Conservation (phyloP, 2,329 filamentous ascomycete genomes). For the Phoma herbarum region DNA sequence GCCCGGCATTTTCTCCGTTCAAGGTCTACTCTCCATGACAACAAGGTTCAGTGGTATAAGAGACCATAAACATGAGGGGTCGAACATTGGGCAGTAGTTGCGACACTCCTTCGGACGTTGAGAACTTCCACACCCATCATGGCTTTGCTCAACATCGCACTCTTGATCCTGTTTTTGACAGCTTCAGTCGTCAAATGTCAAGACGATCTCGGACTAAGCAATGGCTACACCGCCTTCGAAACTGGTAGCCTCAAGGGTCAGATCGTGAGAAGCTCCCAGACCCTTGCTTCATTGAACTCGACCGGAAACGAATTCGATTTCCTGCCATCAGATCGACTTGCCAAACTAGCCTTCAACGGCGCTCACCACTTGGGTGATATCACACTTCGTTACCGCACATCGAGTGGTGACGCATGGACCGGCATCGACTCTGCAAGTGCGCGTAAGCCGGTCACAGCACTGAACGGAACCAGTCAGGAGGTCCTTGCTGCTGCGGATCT, state of each 20-base stretch:
- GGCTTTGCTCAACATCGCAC: constrained; percentile 5
- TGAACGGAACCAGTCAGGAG: constrained; percentile 26
- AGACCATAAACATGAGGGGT: neutral
- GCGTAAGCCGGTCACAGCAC: constrained; percentile 50
- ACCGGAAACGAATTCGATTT: constrained; percentile 60
- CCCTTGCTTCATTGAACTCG: constrained; percentile 34
- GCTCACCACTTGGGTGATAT: constrained; percentile 69
- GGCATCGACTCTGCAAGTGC: constrained; percentile 57
- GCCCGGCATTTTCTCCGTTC: constrained; percentile 10
- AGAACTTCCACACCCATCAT: neutral
- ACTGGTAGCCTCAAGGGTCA: constrained; percentile 24
- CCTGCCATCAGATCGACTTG: constrained; percentile 62
- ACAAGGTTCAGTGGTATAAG: neutral
- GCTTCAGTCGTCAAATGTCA: constrained; percentile 18
- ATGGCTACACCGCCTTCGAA: constrained; percentile 29
- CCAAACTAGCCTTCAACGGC: constrained; percentile 58
- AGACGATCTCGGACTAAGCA: constrained; percentile 32
- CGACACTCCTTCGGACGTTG: neutral
- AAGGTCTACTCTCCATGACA: neutral
- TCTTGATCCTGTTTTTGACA: constrained; percentile 9
- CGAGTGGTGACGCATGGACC: constrained; percentile 54
- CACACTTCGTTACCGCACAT: constrained; percentile 63
- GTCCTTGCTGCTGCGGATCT: constrained; percentile 55
- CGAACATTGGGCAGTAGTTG: neutral
- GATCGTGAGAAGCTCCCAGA: constrained; percentile 33